phyloP scores from a whole-genome alignment of 1,139 yeast genomes.

The Geotrichum cucujoidarum region DNA sequence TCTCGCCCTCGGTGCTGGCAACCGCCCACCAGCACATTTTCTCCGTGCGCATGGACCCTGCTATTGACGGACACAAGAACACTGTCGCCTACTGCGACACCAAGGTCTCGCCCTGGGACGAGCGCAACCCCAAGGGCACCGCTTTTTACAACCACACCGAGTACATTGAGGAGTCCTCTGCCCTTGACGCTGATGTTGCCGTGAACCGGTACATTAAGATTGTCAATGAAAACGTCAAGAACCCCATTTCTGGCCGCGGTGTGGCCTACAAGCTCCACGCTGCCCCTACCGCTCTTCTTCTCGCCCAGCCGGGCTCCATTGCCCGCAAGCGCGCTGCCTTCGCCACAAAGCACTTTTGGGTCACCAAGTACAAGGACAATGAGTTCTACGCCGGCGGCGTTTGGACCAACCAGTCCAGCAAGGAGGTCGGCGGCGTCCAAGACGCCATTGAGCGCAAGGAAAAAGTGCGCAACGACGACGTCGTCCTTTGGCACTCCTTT shows the following conservation, averaged over 20 bases:
- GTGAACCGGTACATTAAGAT: constrained; percentile 75
- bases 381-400: constrained; percentile 73
- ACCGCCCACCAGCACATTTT: constrained; percentile 86
- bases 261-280: constrained; percentile 77
- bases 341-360: constrained; percentile 74
- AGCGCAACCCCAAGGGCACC: constrained; percentile 63
- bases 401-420: constrained; percentile 68
- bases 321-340: constrained; percentile 63
- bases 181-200: constrained; percentile 69
- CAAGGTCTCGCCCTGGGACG: constrained; percentile 56
- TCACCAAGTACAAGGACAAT: constrained; percentile 64
- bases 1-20: constrained; percentile 83
- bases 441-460: constrained; percentile 66
- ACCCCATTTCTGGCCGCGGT: constrained; percentile 70
- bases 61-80: constrained; percentile 77
- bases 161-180: constrained; percentile 66
- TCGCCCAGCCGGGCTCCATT: constrained; percentile 60
- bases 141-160: constrained; percentile 67
- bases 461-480: constrained; percentile 69
- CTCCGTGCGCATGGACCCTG: constrained; percentile 82
- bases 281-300: constrained; percentile 71
- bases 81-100: constrained; percentile 68
- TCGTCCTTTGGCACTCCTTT: constrained; percentile 83
- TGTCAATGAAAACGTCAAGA: constrained; percentile 65
- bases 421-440: constrained; percentile 56